Base-by-base conservation (phyloP, 768 basidiomycete species). In the Mycena vitilis region DNA sequence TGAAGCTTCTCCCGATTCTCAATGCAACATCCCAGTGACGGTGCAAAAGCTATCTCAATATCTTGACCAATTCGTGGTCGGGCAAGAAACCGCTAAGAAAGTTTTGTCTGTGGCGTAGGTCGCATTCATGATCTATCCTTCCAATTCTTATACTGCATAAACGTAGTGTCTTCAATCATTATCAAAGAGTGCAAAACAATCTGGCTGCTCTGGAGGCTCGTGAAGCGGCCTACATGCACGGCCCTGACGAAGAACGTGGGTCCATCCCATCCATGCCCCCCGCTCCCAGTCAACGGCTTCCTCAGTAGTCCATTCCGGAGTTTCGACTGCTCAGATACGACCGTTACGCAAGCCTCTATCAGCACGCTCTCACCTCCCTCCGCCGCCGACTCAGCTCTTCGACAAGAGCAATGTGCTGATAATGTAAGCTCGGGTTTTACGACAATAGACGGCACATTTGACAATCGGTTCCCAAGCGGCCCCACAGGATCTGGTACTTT, bases 371-470 rank as follows among this genome's bases (percentile, higher is more conserved):
- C 72, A 85, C 8, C 77, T 85, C 23, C 80, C 82, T 56, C 85
- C 80, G n/a, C 82, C 84, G 52, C 78, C 81, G 10, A 73, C 81
- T 16, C 87, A 91, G 23, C 75, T 89, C 30, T 94, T 97, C 60
- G 96, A 99, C 84, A 99, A 99, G 85, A 96, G 94, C 73, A 99
- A 99, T 76, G 94, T 98, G 4, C 81, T 99, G 49, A 91, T 98
- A 66, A 86, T 99, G 95, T 96, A 76, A 73, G 87, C 56, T 38
- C 16, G 37, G 9, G 13, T 25, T 4, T 40, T 40, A 2, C 40
- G 53, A 25, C 22, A 30, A 0, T n/a, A 37, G n/a, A 63, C n/a
- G 58, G 30, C 45, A 3, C 5, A 45, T 22, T 38, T 45, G 22
- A 68, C 60, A 62, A 45, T 65, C 65, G 62, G 47, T 30, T 40